Conservation (phyloP, 306 rosid species). For the Fagus crenata region DNA sequence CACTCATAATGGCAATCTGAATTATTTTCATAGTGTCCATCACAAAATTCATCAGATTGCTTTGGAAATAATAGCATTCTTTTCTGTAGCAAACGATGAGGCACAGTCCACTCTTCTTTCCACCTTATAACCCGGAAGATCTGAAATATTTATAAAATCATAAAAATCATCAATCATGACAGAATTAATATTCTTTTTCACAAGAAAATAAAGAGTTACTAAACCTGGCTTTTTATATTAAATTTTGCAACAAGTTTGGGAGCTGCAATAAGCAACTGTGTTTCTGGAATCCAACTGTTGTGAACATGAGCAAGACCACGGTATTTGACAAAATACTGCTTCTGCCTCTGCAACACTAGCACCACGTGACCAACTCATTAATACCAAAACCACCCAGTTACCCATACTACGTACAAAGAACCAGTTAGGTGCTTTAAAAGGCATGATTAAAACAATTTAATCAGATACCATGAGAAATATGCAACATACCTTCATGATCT, state of each 20-base stretch:
- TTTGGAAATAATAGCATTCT: conserved; percentile 31
- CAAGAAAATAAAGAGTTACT: conserved; percentile 4
- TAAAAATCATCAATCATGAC: neutral
- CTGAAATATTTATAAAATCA: conserved; percentile 4
- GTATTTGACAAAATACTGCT: conserved; percentile 40
- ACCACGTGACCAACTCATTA: conserved; percentile 22
- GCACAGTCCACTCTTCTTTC: conserved; percentile 44
- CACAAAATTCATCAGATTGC: conserved; percentile 10
- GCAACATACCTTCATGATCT: conserved; percentile 25
- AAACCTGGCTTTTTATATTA: conserved; percentile 34
- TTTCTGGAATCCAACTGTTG: conserved; percentile 47
- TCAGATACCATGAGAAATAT: neutral
- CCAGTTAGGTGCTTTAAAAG: neutral
- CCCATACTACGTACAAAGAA: neutral
- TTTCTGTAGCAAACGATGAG: conserved; percentile 42
- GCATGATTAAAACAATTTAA: conserved; percentile 7
- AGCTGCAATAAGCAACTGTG: conserved; percentile 28
- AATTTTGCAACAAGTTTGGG: conserved; percentile 41
- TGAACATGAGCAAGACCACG: conserved; percentile 46
- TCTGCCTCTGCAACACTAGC: conserved; percentile 35
- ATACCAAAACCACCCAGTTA: neutral
- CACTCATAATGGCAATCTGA: conserved; percentile 35
- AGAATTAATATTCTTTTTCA: neutral
- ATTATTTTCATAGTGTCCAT: conserved; percentile 16
- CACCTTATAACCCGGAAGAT: conserved; percentile 33